Percentiles rank a stretch among this genome's conserved stretches.
phyloP scores from a whole-genome alignment of 164 flowering plant species.

The Tinospora cordifolia region DNA sequence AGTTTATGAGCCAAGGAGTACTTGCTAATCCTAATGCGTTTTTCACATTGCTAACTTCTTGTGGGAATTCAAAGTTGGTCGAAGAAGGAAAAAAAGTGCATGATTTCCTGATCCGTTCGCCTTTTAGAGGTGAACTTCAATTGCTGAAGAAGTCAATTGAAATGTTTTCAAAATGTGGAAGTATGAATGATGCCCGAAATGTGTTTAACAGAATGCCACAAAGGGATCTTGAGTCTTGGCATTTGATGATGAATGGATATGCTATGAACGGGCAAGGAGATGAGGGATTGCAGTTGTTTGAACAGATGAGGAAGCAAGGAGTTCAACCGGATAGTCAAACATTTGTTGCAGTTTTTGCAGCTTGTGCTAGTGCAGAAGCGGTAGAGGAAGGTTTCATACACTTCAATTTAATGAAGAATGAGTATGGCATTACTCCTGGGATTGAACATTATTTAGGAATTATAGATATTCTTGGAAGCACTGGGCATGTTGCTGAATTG shows the following conservation, averaged over 20 bases:
- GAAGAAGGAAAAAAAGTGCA: slow-evolving; percentile 6
- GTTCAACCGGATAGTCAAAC: slow-evolving; percentile 3
- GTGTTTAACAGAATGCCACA: slow-evolving; percentile 7
- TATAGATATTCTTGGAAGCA: slow-evolving; percentile 6
- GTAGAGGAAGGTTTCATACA: slow-evolving; percentile 8
- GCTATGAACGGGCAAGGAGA: slow-evolving; percentile 5
- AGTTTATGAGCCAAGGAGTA: slow-evolving; percentile 7
- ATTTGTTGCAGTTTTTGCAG: slow-evolving; percentile 2
- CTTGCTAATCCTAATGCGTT: slow-evolving; percentile 1
- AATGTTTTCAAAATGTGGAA: slow-evolving; percentile 9
- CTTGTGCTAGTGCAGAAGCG: slow-evolving; percentile 14
- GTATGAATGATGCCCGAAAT: slow-evolving; percentile 5
- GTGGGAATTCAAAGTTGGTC: slow-evolving; percentile 6
- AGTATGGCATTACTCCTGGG: slow-evolving; percentile 6
- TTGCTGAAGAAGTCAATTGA: slow-evolving; percentile 6
- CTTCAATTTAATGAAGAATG: slow-evolving; percentile 8
- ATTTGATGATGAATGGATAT: slow-evolving; percentile 12
- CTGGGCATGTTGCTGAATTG: slow-evolving; percentile 3
- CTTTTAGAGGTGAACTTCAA: slow-evolving; percentile 4
- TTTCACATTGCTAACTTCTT: neutral
- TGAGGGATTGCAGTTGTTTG: slow-evolving; percentile 6
- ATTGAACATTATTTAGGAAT: slow-evolving; percentile 6
- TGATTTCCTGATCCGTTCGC: neutral
- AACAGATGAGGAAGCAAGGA: slow-evolving; percentile 8
- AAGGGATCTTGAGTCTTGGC: slow-evolving; percentile 9